Percentiles rank a stretch among this genome's conserved stretches.
Conservation (phyloP, 768 basidiomycete genomes). For the Saitozyma sp. region DNA sequence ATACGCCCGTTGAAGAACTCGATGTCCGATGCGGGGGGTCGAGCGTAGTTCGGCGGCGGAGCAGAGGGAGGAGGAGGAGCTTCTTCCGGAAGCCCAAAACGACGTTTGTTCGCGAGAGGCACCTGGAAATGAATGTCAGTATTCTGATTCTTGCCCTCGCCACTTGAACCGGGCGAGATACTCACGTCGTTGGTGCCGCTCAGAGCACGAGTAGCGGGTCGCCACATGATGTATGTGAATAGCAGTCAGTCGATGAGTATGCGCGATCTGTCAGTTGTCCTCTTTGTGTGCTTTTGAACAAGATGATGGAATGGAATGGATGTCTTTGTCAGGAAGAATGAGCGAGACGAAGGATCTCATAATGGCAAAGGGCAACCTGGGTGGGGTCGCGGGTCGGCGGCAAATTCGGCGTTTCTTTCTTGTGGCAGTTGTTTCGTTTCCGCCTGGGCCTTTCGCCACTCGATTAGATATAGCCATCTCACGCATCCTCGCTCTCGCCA, state of each 20-base stretch:
- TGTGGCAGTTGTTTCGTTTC: conserved; percentile 3
- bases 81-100: conserved; percentile 87
- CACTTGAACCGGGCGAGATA: conserved; percentile 11
- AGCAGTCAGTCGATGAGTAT: not conserved
- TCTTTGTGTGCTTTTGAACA: not conserved
- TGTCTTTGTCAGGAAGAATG: not conserved
- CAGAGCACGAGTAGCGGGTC: conserved; percentile 73
- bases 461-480: not conserved
- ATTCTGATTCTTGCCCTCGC: not conserved
- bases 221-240: conserved; percentile 39
- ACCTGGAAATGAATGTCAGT: conserved; percentile 47
- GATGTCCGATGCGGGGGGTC: conserved; percentile 31
- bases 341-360: not conserved
- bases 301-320: not conserved
- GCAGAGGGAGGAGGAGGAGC: conserved; percentile 77
- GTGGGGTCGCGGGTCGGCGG: not conserved
- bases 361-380: not conserved
- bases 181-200: conserved; percentile 89
- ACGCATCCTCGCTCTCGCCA: not conserved
- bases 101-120: conserved; percentile 82
- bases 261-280: not conserved
- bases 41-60: conserved; percentile 58
- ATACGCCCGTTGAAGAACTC: conserved; percentile 53
- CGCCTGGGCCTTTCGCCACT: not conserved
- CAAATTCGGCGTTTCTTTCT: conserved; percentile 11